Percentiles rank a stretch among this genome's conserved stretches.
Evolutionary conservation across 1,284 basidiomycete species (phyloP).

Genomic region (Volvariella volvacea): DNA sequence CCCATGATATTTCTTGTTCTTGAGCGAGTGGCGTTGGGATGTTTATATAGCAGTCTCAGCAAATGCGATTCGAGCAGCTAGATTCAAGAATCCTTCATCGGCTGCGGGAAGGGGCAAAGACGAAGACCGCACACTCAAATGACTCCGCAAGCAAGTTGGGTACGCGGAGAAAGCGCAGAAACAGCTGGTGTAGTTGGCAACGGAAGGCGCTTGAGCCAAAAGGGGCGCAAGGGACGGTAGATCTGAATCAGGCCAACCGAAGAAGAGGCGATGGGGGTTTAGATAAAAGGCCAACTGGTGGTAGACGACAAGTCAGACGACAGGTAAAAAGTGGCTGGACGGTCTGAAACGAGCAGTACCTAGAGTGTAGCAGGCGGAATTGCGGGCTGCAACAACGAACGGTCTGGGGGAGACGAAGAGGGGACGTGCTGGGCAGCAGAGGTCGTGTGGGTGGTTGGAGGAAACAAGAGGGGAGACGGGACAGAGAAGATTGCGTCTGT

Average conservation of each 20-base stretch:
- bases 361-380: slow-evolving; percentile 7
- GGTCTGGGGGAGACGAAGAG: background rate
- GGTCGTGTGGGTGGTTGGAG: slow-evolving; percentile 9
- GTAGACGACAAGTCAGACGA: too few relatives aligned
- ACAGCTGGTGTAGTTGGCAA: too few relatives aligned
- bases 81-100: slow-evolving; percentile 23
- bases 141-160: too few relatives aligned
- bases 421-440: slow-evolving; percentile 3
- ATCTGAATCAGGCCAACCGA: too few relatives aligned
- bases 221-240: too few relatives aligned
- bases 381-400: too few relatives aligned
- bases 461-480: slow-evolving; percentile 6
- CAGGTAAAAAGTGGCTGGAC: background rate
- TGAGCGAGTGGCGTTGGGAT: slow-evolving; percentile 8
- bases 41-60: slow-evolving; percentile 10
- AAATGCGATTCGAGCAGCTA: slow-evolving; percentile 9
- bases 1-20: slow-evolving; percentile 43
- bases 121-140: slow-evolving; percentile 2
- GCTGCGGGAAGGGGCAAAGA: slow-evolving; percentile 14
- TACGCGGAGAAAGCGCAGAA: too few relatives aligned
- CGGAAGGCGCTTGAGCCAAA: too few relatives aligned
- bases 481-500: slow-evolving; percentile 1
- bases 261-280: too few relatives aligned
- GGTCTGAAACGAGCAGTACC: slow-evolving; percentile 12
- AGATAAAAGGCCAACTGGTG: too few relatives aligned